phyloP scores from a whole-genome alignment of 2,329 filamentous ascomycete species.

The Coniosporium tulheliwenetii region DNA sequence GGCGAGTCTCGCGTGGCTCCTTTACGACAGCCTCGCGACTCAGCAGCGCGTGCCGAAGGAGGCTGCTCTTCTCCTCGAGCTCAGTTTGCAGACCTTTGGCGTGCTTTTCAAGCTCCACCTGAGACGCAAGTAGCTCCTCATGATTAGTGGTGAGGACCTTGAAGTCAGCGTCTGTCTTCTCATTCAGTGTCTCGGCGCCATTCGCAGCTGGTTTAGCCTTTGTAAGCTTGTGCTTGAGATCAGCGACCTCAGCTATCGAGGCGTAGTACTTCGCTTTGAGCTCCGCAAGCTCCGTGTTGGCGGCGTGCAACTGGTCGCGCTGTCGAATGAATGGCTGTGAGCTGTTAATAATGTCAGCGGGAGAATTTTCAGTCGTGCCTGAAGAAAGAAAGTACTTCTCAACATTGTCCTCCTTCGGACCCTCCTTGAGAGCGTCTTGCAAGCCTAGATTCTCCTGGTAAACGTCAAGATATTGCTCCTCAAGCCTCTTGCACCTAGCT shows the following conservation, averaged over 20 bases:
- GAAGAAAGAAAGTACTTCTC: constrained; percentile 4
- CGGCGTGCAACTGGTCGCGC: constrained; percentile 6
- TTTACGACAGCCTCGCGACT: constrained; percentile 4
- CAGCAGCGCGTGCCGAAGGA: constrained; percentile 10
- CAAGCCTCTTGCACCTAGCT: constrained; percentile 18
- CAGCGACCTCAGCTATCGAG: constrained; percentile 6
- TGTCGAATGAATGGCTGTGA: constrained; percentile 7
- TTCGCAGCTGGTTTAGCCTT: neutral
- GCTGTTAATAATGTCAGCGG: neutral
- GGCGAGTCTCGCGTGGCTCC: constrained; percentile 5
- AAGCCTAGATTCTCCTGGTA: constrained; percentile 18
- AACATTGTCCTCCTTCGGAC: constrained; percentile 18
- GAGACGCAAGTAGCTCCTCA: neutral
- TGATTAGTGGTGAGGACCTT: neutral
- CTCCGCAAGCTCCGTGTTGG: constrained; percentile 12
- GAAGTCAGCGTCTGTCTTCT: constrained; percentile 1
- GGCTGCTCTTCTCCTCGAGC: constrained; percentile 8
- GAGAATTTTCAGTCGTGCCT: neutral
- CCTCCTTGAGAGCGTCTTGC: constrained; percentile 18
- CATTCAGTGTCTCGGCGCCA: neutral
- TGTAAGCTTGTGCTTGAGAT: constrained; percentile 6
- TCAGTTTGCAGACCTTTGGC: constrained; percentile 7
- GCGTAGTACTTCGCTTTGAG: constrained; percentile 10
- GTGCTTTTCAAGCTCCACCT: constrained; percentile 6
- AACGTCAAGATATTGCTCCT: constrained; percentile 24